Evolutionary conservation across 2,329 filamentous ascomycete species (phyloP).

Genomic region (Diaporthe vaccinii): DNA sequence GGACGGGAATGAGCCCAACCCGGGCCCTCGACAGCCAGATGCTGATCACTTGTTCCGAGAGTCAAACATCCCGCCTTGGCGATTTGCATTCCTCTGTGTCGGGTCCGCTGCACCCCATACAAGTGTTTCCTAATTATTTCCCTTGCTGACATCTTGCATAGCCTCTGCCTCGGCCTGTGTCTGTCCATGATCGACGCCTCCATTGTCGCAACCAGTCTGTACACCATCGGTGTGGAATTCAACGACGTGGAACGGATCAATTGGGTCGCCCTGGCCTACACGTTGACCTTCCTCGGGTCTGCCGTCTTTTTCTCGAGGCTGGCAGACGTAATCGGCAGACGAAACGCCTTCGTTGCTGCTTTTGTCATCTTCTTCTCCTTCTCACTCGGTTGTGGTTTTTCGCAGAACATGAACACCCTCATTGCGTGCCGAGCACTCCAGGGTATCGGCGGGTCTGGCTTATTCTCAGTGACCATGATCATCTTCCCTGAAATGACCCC

Average conservation of each 20-base stretch:
- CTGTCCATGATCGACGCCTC: conserved; percentile 72
- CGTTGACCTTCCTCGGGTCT: conserved; percentile 69
- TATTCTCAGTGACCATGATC: conserved; percentile 69
- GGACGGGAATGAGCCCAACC: background rate
- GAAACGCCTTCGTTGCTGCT: conserved; percentile 62
- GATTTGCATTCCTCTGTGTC: conserved; percentile 52
- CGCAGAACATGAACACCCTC: conserved; percentile 59
- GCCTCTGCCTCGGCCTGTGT: conserved; percentile 66
- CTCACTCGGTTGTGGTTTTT: conserved; percentile 68
- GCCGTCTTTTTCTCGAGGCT: conserved; percentile 68
- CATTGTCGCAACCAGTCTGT: conserved; percentile 71
- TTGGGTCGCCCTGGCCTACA: conserved; percentile 70
- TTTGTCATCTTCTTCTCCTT: conserved; percentile 69
- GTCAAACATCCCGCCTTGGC: conserved; percentile 46
- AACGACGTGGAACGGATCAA: conserved; percentile 59
- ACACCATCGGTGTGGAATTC: conserved; percentile 68
- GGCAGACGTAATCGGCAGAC: conserved; percentile 68
- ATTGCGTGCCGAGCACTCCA: conserved; percentile 64
- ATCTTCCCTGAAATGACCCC: conserved; percentile 66
- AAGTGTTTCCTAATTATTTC: background rate
- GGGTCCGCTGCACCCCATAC: conserved; percentile 46
- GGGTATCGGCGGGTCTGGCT: conserved; percentile 65
- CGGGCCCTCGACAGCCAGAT: background rate
- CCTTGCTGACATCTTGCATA: conserved; percentile 45
- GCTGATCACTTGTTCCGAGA: conserved; percentile 33